Base-by-base conservation (phyloP, 2,329 filamentous ascomycete genomes). In the Fusarium miscanthi region DNA sequence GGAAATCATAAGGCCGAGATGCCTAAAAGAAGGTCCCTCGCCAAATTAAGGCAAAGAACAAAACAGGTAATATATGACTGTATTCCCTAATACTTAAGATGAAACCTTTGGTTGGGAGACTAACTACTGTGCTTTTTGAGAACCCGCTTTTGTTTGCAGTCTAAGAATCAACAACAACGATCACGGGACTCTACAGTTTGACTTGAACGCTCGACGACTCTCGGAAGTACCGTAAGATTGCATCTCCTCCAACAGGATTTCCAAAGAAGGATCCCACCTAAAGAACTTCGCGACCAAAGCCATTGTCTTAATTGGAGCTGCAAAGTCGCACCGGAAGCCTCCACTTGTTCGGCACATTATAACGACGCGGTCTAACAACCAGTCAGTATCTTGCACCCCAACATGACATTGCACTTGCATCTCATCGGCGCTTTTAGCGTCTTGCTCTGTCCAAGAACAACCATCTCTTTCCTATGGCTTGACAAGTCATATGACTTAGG, bases 261-360 rank as follows among this genome's bases (percentile, higher is more conserved):
- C 40, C 13, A 59, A 17, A 4, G 23, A 41, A 16, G 61, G 61
- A 31, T 66, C 61, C 8, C n/a, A 25, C 8, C 21, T 19, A 21
- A 66, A 11, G 13, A 59, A 31, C 6, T 42, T 41, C 4, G 37
- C 38, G 6, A 30, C n/a, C 45, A 57, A 30, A 12, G 17, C 35
- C 21, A 66, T 42, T 0, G 53, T 33, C 23, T 66, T 65, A 1
- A 33, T 3, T 2, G 67, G 59, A 16, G 45, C 52, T 7, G 64
- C 45, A 37, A 70, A 69, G 10, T 70, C 56, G 6, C 65, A 59
- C 65, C 65, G 69, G 16, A 69, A 69, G 1, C 67, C 59, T n/a
- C 57, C 65, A 17, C 63, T 56, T 0, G 66, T 61, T 8, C 49
- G 65, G 23, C 62, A 62, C 57, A 69, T 69, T 6, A 69, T 56